A percentile compares a stretch with the other conserved stretches of the same genome.
phyloP scores from a whole-genome alignment of 768 basidiomycete genomes.

The Psilocybe cubensis region DNA sequence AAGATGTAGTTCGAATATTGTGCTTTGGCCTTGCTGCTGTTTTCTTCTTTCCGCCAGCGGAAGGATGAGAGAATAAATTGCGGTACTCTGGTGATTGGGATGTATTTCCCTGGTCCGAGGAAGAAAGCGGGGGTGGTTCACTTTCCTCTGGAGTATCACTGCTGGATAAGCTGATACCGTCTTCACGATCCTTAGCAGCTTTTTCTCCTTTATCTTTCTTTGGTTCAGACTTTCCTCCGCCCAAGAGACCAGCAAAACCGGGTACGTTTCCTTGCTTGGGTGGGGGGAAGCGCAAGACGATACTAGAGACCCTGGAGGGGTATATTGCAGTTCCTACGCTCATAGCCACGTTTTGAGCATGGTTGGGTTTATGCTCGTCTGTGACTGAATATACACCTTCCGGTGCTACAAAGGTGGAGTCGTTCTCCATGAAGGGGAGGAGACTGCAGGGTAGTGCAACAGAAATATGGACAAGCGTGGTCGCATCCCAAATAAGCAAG shows the following conservation, averaged over 20 bases:
- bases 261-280: conserved; percentile 57
- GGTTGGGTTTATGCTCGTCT: conserved; percentile 78
- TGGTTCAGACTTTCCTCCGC: conserved; percentile 68
- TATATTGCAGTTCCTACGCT: conserved; percentile 42
- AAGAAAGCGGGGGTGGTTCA: conserved; percentile 38
- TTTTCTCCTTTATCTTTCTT: conserved; percentile 62
- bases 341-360: conserved; percentile 43
- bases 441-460: neutral
- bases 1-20: conserved; percentile 88
- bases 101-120: conserved; percentile 42
- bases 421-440: conserved; percentile 67
- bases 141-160: conserved; percentile 76
- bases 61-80: conserved; percentile 61
- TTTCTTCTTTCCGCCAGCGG: conserved; percentile 63
- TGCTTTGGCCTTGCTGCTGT: conserved; percentile 77
- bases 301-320: conserved; percentile 66
- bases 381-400: conserved; percentile 90
- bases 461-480: conserved; percentile 1
- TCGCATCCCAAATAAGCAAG: conserved; percentile 22
- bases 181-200: conserved; percentile 54
- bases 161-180: conserved; percentile 80
- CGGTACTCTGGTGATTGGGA: conserved; percentile 48
- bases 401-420: conserved; percentile 84
- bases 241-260: conserved; percentile 69
- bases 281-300: conserved; percentile 65